Evolutionary conservation across 2,329 filamentous ascomycete genomes (phyloP).

Genomic region (Pseudopithomyces chartarum): DNA sequence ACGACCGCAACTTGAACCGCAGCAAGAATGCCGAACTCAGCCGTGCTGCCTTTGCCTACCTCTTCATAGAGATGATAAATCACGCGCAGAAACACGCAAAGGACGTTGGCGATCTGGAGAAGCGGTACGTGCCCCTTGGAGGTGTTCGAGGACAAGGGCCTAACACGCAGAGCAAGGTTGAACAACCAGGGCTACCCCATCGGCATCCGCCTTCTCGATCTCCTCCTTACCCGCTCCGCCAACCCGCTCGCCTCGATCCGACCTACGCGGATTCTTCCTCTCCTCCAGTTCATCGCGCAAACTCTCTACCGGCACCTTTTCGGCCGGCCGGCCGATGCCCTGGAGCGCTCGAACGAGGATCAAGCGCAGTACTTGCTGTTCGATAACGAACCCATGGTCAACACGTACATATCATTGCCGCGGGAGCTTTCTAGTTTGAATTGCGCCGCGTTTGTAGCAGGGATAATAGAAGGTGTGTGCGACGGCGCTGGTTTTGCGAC

Average conservation of each 20-base stretch:
- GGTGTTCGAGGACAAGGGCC: no score
- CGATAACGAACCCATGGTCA: constrained; percentile 96
- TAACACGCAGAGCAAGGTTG: constrained; percentile 60
- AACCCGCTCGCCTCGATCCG: constrained; percentile 58
- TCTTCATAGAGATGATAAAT: constrained; percentile 95
- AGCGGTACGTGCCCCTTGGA: constrained; percentile 61
- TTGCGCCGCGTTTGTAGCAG: constrained; percentile 93
- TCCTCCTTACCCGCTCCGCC: constrained; percentile 76
- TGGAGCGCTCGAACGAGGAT: constrained; percentile 86
- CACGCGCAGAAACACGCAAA: constrained; percentile 92
- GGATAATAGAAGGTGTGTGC: constrained; percentile 93
- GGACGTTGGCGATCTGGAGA: constrained; percentile 91
- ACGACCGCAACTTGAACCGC: constrained; percentile 92
- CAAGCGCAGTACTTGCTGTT: constrained; percentile 99
- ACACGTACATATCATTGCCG: constrained; percentile 89
- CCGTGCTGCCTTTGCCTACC: constrained; percentile 90
- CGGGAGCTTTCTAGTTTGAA: constrained; percentile 96
- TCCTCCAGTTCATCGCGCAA: constrained; percentile 94
- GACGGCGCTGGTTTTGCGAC: constrained; percentile 91
- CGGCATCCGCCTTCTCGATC: constrained; percentile 91
- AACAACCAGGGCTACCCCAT: constrained; percentile 93
- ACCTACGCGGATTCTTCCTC: constrained; percentile 84
- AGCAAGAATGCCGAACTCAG: constrained; percentile 87
- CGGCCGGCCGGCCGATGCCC: constrained; percentile 83
- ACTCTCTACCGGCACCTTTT: constrained; percentile 93